Base-by-base conservation (phyloP, 495 filamentous ascomycete species). In the Podospora tetraspora region DNA sequence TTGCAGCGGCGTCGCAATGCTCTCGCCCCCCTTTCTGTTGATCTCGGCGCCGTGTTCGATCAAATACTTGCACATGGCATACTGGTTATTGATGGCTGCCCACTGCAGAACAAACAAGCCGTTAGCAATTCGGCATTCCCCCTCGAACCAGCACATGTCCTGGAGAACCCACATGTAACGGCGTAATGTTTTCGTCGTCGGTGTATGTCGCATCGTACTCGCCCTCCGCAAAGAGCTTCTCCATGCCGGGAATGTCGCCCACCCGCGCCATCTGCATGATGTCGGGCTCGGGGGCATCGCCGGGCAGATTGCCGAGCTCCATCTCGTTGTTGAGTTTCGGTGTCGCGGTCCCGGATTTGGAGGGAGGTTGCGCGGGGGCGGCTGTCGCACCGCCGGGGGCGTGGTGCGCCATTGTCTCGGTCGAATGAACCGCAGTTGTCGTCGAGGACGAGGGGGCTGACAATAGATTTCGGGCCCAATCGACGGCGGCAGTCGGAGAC, bases 1-100 rank as follows among this genome's bases (percentile, higher is more conserved):
- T 83, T 97, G 92, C 2, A 94, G 89, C 21, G 95, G 92, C 64
- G 96, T 97, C 21, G 95, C 93, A 37, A 93, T 83, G 34, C 92
- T 95, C 73, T 98, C 94, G 72, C 95, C 95, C 72, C 95, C 95
- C 80, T 94, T 94, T 67, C 90, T 90, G 77, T 99, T 97, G 72
- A 97, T 91, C 74, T 94, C 89, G 75, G 93, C 95, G 70, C 95
- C 95, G 64, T 85, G 84, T 68, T 97, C 90, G 70, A 99, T 85
- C 16, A 99, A 88, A 76, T 95, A 96, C 78, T 95, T 94, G 85
- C 94, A 97, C 82, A 97, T 90, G 66, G 92, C 90, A 79, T 93
- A 96, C 77, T 96, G 94, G 77, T 97, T 97, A 80, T 98, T 97
- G 79, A 98, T 97, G n/a, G 95, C 92, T 19, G 95, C 95, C 95